Conservation (phyloP, 768 basidiomycete genomes). For the Podaxis rugospora region DNA sequence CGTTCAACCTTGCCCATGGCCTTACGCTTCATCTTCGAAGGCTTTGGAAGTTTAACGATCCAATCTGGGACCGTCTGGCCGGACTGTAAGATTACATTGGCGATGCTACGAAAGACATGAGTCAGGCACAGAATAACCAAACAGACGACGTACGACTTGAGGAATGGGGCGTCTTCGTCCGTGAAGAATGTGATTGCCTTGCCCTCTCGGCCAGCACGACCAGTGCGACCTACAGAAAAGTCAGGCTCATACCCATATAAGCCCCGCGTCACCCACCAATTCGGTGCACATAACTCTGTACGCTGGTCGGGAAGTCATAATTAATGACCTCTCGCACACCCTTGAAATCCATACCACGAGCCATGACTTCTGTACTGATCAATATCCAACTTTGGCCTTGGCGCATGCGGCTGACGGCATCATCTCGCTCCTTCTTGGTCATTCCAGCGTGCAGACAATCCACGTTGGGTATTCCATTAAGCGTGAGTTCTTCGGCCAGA, state of each 20-base stretch:
- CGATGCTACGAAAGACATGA: slow-evolving; percentile 53
- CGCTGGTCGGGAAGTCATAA: slow-evolving; percentile 93
- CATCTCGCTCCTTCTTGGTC: slow-evolving; percentile 82
- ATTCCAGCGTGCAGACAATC: slow-evolving; percentile 91
- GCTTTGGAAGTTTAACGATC: slow-evolving; percentile 93
- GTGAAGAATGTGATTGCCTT: slow-evolving; percentile 97
- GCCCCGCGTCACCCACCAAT: slow-evolving; percentile 51
- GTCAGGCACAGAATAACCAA: background rate
- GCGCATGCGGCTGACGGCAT: slow-evolving; percentile 81
- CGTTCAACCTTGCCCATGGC: slow-evolving; percentile 84
- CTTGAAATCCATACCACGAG: slow-evolving; percentile 97
- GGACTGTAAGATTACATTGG: slow-evolving; percentile 92
- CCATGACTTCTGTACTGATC: slow-evolving; percentile 97
- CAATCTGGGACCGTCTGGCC: slow-evolving; percentile 91
- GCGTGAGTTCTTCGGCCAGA: slow-evolving; percentile 73
- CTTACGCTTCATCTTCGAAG: slow-evolving; percentile 82
- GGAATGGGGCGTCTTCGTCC: slow-evolving; percentile 84
- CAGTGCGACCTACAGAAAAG: slow-evolving; percentile 71
- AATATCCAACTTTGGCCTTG: slow-evolving; percentile 91
- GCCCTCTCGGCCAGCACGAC: slow-evolving; percentile 88
- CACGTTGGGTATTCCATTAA: slow-evolving; percentile 76
- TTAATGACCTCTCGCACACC: slow-evolving; percentile 93
- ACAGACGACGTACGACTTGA: slow-evolving; percentile 65
- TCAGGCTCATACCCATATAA: background rate
- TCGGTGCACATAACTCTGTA: slow-evolving; percentile 94